These are phyloP conservation scores for Phyllosticta capitalensis DNA, from an alignment of 2,329 filamentous ascomycete genomes.

Conservation along the genomic window DNA sequence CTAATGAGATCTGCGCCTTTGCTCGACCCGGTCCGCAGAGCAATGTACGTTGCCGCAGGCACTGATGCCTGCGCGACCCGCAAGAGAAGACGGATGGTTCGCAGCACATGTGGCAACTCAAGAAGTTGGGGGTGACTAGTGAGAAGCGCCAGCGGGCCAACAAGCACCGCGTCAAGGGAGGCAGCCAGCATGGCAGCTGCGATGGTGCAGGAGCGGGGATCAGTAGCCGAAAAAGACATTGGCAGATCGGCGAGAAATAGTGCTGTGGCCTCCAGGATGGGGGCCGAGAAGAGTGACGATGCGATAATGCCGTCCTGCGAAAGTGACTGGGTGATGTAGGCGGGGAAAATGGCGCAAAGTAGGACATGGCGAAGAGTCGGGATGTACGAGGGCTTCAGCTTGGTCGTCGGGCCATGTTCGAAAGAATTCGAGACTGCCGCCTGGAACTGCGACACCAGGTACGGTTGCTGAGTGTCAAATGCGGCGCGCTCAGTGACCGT, in stretches of 20 bases:
- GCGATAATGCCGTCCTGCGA: constrained; percentile 26
- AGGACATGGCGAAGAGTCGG: constrained; percentile 43
- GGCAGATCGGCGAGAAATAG: constrained; percentile 33
- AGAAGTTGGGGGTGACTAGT: constrained; percentile 26
- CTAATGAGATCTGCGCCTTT: neutral
- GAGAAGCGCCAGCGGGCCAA: constrained; percentile 28
- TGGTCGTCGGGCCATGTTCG: constrained; percentile 33
- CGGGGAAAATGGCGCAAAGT: constrained; percentile 46
- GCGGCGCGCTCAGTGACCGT: constrained; percentile 50
- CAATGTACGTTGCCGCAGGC: neutral
- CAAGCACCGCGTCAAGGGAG: constrained; percentile 19
- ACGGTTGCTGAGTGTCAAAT: constrained; percentile 46
- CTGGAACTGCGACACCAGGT: constrained; percentile 46
- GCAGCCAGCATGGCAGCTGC: constrained; percentile 32
- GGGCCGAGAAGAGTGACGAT: constrained; percentile 16
- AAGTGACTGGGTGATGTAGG: constrained; percentile 46
- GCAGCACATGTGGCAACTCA: constrained; percentile 30
- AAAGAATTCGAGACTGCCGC: constrained; percentile 38
- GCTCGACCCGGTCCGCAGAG: neutral
- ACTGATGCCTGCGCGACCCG: neutral
- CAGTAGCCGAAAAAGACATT: constrained; percentile 25
- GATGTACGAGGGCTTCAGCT: constrained; percentile 9
- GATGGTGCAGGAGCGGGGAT: constrained; percentile 29
- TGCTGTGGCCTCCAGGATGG: constrained; percentile 41
- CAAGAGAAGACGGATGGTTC: constrained; percentile 31